Conservation (phyloP, 306 rosid species). For the Neltuma alba region DNA sequence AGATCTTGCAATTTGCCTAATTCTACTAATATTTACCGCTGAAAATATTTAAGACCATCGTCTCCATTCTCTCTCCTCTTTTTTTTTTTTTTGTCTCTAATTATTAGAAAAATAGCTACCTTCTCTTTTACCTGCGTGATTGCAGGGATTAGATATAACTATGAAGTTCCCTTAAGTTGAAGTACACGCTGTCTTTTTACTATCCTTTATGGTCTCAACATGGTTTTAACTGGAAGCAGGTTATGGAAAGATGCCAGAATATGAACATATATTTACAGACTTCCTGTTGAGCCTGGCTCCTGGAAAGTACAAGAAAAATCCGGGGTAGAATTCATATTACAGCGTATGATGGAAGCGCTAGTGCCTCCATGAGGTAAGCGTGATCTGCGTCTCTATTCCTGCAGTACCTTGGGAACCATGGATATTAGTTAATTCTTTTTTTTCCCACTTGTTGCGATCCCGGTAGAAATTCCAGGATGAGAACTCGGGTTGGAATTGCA, state of each 20-base stretch:
- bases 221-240: constrained; percentile 53
- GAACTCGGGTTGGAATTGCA: constrained; percentile 19
- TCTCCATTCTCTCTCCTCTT: too few relatives aligned
- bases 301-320: constrained; percentile 62
- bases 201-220: constrained; percentile 7
- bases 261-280: constrained; percentile 92
- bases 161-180: not conserved
- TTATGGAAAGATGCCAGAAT: constrained; percentile 94
- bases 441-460: not conserved
- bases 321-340: constrained; percentile 34
- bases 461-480: constrained; percentile 14
- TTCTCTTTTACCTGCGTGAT: not conserved
- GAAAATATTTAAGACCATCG: not conserved
- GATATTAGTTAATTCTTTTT: not conserved
- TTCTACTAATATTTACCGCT: not conserved
- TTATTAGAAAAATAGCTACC: not conserved
- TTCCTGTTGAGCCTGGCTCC: constrained; percentile 71
- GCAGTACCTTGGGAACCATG: not conserved
- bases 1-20: constrained; percentile 1
- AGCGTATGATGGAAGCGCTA: constrained; percentile 21
- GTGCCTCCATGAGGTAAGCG: constrained; percentile 27
- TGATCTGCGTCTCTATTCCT: not conserved
- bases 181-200: not conserved
- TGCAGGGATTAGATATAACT: not conserved
- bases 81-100: too few relatives aligned